These are phyloP conservation scores for Penicilliopsis zonata DNA, from an alignment of 495 filamentous ascomycete genomes.

Conservation along the genomic window DNA sequence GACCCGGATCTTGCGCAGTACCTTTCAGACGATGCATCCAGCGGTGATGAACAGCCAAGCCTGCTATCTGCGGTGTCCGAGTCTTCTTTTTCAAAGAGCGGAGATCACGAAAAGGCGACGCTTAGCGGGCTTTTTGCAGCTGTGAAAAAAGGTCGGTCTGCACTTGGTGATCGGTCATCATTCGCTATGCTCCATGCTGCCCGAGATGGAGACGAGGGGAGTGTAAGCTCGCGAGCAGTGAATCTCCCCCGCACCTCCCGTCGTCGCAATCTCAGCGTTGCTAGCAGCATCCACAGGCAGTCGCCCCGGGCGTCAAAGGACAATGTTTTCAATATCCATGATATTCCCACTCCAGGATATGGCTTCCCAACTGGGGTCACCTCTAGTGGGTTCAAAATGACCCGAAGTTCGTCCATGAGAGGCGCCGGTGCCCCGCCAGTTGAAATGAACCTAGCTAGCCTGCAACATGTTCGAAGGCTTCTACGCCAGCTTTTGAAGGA, in stretches of 20 bases:
- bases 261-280: slow-evolving; percentile 64
- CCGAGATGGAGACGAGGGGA: slow-evolving; percentile 48
- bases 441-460: slow-evolving; percentile 74
- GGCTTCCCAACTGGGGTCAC: slow-evolving; percentile 9
- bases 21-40: slow-evolving; percentile 89
- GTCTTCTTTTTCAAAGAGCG: slow-evolving; percentile 31
- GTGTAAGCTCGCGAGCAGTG: slow-evolving; percentile 44
- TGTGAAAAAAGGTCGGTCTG: slow-evolving; percentile 62
- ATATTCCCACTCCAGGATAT: slow-evolving; percentile 9
- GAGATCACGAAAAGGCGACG: slow-evolving; percentile 42
- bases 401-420: slow-evolving; percentile 75
- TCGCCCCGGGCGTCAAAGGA: slow-evolving; percentile 50
- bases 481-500: slow-evolving; percentile 75
- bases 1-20: slow-evolving; percentile 92
- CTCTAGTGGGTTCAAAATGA: slow-evolving; percentile 45
- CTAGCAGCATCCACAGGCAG: slow-evolving; percentile 55
- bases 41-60: slow-evolving; percentile 82
- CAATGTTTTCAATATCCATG: slow-evolving; percentile 21
- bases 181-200: slow-evolving; percentile 48
- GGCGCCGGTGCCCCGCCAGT: slow-evolving; percentile 60
- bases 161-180: slow-evolving; percentile 57
- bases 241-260: slow-evolving; percentile 43
- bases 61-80: slow-evolving; percentile 64
- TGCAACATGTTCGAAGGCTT: slow-evolving; percentile 78
- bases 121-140: slow-evolving; percentile 44